phyloP scores from a whole-genome alignment of 331 rosid species.

The Spiraea crenata region DNA sequence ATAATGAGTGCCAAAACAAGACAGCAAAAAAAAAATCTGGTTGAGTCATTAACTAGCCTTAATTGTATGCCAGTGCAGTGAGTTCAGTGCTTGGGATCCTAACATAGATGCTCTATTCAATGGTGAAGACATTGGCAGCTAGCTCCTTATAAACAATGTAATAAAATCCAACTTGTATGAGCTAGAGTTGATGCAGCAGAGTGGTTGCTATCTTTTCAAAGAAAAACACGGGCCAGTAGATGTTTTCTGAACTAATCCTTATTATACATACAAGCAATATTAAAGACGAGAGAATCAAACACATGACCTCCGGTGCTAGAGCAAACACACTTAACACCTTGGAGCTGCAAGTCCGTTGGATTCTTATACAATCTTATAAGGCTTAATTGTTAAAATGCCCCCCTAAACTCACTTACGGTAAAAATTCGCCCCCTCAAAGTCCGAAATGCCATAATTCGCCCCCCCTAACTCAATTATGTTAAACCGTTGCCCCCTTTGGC shows the following conservation, averaged over 20 bases:
- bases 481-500: too few relatives aligned
- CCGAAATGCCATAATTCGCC: too few relatives aligned
- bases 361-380: not conserved
- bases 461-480: too few relatives aligned
- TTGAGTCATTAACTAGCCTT: not conserved
- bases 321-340: too few relatives aligned
- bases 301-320: too few relatives aligned
- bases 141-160: not conserved
- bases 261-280: too few relatives aligned
- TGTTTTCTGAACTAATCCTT: not conserved
- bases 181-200: not conserved
- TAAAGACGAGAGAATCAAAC: too few relatives aligned
- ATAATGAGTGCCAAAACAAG: not conserved
- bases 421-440: too few relatives aligned
- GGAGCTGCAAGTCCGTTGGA: not conserved
- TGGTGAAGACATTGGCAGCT: conserved; percentile 1
- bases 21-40: not conserved
- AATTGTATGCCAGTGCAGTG: not conserved
- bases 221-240: not conserved
- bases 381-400: too few relatives aligned
- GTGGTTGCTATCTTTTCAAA: not conserved
- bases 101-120: not conserved
- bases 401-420: too few relatives aligned
- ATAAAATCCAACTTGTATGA: not conserved
- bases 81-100: conserved; percentile 14